Base-by-base conservation (phyloP, 2,329 filamentous ascomycete genomes). In the Talaromyces sp. region DNA sequence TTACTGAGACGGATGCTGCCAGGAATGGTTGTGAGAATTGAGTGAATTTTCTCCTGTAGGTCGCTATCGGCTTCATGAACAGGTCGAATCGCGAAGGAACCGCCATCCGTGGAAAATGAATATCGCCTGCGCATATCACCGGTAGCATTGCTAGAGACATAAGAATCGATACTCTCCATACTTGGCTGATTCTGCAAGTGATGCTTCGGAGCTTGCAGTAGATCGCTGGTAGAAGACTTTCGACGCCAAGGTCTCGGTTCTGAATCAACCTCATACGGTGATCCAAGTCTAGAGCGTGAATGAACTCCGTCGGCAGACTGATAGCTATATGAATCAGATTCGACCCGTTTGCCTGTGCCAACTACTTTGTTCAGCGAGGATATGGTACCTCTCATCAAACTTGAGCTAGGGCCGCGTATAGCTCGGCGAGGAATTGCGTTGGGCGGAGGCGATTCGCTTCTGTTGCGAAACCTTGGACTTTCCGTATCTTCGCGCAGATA, bases 1-100 rank as follows among this genome's bases (percentile, higher is more conserved):
- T 83, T 81, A 1, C 86, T 86, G 46, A 97, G 82, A 58, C 87
- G 88, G 69, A 98, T 96, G 65, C 88, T 87, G 35, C 88, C 88
- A 1, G 92, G 91, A 65, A 96, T 90, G 21, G 84, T 88, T 63
- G 86, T 86, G 42, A 96, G 83, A 62, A 96, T 90, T 58, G 89
- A 86, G 70, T 86, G 89, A 56, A 96, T 93, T 72, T 93, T 91
- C 66, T 88, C 86, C 67, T 92, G 90, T 14, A 96, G 81, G 62
- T 91, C 85, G 66, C 91, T 87, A 66, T 89, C 86, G 0, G 82
- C 78, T 59, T 71, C 75, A 62, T 73, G 72, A 62, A 75, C 77
- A 61, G 76, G 67, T 16, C 66, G 77, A 4, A 72, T 80, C 69
- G 74, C 71, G 11, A 84, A 82, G 25, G 79, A 78, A 46, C 63